Evolutionary conservation across 805 yeast species (phyloP).

Genomic region (Cyberlindnera petersonii): DNA sequence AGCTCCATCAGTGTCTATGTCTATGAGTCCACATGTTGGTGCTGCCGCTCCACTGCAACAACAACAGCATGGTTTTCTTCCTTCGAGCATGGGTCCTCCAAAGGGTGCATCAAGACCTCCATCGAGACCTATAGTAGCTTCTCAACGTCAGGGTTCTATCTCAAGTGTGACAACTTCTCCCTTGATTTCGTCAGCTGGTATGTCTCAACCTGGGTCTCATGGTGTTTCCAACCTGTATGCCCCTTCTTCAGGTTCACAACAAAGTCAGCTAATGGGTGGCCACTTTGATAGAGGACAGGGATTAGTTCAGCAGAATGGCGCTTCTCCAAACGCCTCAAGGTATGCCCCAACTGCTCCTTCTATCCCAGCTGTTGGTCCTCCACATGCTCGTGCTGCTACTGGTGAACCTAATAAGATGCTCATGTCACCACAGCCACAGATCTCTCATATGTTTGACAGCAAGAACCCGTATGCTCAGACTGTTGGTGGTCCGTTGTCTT

Average conservation of each 20-base stretch:
- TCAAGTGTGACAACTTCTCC: slow-evolving; percentile 9
- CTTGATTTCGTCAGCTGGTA: slow-evolving; percentile 8
- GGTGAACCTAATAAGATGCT: neutral
- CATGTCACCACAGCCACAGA: slow-evolving; percentile 8
- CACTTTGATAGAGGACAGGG: slow-evolving; percentile 3
- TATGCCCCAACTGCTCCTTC: slow-evolving; percentile 8
- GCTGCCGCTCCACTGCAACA: neutral
- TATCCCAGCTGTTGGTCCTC: neutral
- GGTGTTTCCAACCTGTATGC: slow-evolving; percentile 4
- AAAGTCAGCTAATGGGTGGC: neutral
- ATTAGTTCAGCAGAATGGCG: neutral
- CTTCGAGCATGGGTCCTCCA: slow-evolving; percentile 6
- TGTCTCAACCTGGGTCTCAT: neutral
- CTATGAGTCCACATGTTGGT: slow-evolving; percentile 2
- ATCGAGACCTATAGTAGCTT: slow-evolving; percentile 2
- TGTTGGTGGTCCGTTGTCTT: slow-evolving; percentile 1
- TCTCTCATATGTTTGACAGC: slow-evolving; percentile 6
- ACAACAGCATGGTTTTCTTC: neutral
- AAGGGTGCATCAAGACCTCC: neutral
- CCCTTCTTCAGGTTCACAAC: slow-evolving; percentile 4
- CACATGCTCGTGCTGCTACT: neutral
- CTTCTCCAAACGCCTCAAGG: slow-evolving; percentile 3
- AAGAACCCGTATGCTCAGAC: slow-evolving; percentile 9
- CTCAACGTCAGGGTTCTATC: slow-evolving; percentile 3
- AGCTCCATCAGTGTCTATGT: slow-evolving; percentile 9